Base-by-base conservation (phyloP, 257 asterid genomes). In the Forsythia suspensa region DNA sequence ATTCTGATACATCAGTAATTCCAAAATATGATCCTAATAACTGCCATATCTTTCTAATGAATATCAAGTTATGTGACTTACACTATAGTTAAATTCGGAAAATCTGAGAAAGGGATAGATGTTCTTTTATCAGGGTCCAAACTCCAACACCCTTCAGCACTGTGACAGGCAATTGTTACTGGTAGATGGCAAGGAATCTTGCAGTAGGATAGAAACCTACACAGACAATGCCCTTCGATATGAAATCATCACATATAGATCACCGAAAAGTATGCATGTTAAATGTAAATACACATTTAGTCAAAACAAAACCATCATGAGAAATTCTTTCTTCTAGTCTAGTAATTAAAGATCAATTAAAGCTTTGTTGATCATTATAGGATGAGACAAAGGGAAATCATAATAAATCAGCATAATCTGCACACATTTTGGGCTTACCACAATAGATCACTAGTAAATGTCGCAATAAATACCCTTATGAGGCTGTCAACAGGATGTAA, bases 121-220 rank as follows among this genome's bases (percentile, higher is more conserved):
- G 84, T 86, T 84, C 98, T 89, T 67, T 87, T 85, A 79, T 86
- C 90, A 70, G 93, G 90, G 82, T 82, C 90, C 21, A 84, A 66
- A 81, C 88, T 91, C 98, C 98, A 94, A 82, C 98, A 91, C 85
- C 87, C 84, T 79, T 92, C 97, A 78, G 91, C 80, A 84, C 77
- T 89, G 83, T 94, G 98, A 82, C 97, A 92, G 79, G 97, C 97
- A 80, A 94, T 87, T 51, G 98, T 92, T 72, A 94, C 87, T 10
- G 95, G 91, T 71, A 94, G 89, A 85, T 85, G 81, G 71, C 82
- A 70, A 66, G 98, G 97, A 84, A 94, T 87, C 87, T 84, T 81
- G 66, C 97, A 92, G 83, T 85, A 87, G 70, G 90, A 84, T 51
- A 92, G 82, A 81, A 94, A 94, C 98, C 98, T 94, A 72, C 81